phyloP scores from a whole-genome alignment of 2,329 filamentous ascomycete genomes.

The Pseudogymnoascus sp. region DNA sequence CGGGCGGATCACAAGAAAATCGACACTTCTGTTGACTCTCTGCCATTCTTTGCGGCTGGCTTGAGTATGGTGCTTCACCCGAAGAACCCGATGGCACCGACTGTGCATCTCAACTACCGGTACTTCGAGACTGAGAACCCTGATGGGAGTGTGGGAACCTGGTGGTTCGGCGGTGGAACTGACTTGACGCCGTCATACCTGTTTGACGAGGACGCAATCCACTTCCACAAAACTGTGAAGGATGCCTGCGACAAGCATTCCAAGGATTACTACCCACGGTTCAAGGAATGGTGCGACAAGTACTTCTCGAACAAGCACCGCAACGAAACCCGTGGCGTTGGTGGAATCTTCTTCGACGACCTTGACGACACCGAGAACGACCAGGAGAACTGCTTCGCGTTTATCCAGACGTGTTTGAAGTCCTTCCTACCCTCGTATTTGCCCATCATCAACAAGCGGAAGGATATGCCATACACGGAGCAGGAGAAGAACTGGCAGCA shows the following conservation, averaged over 20 bases:
- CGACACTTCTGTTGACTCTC: constrained; percentile 63
- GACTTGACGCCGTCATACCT: constrained; percentile 90
- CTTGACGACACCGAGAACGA: constrained; percentile 80
- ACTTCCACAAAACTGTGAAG: constrained; percentile 93
- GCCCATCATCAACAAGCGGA: constrained; percentile 78
- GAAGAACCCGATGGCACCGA: constrained; percentile 91
- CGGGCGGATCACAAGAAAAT: constrained; percentile 89
- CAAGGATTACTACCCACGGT: constrained; percentile 80
- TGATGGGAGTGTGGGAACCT: constrained; percentile 72
- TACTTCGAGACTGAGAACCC: constrained; percentile 94
- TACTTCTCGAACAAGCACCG: constrained; percentile 96
- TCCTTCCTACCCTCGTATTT: constrained; percentile 87
- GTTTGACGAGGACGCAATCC: constrained; percentile 92
- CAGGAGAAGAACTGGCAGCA: constrained; percentile 96
- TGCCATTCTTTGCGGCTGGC: constrained; percentile 93
- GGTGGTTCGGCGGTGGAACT: constrained; percentile 97
- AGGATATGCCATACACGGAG: constrained; percentile 82
- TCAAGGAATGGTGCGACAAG: constrained; percentile 97
- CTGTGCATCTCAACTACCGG: constrained; percentile 94
- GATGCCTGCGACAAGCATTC: constrained; percentile 89
- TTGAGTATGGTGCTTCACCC: constrained; percentile 91
- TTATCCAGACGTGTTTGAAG: constrained; percentile 73
- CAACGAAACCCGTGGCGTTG: constrained; percentile 74
- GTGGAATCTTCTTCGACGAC: constrained; percentile 98
- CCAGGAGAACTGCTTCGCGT: constrained; percentile 81